These are phyloP conservation scores for Pyrenophora seminiperda DNA, from an alignment of 2,329 filamentous ascomycete genomes.

Conservation along the genomic window DNA sequence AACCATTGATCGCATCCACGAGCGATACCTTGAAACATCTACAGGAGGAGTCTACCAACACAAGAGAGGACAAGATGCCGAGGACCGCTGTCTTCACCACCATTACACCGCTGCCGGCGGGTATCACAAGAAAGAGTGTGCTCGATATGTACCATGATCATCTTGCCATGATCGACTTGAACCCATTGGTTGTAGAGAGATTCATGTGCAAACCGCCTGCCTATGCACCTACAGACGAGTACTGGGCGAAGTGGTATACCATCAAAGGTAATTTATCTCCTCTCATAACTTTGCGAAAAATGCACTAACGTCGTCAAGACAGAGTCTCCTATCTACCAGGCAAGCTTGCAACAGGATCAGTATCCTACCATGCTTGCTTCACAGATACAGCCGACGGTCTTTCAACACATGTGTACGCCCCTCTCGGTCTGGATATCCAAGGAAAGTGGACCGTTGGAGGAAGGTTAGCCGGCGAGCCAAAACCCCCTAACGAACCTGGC, in stretches of 20 bases:
- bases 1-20: conserved; percentile 12
- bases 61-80: conserved; percentile 59
- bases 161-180: conserved; percentile 83
- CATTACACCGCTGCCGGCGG: conserved; percentile 74
- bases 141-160: conserved; percentile 79
- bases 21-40: conserved; percentile 14
- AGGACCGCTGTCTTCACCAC: conserved; percentile 75
- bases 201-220: conserved; percentile 69
- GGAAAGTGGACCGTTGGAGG: conserved; percentile 79
- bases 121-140: conserved; percentile 71
- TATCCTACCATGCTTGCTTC: conserved; percentile 81
- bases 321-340: conserved; percentile 76
- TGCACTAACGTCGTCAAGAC: conserved; percentile 53
- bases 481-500: conserved; percentile 68
- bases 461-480: conserved; percentile 70
- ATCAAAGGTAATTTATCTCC: conserved; percentile 44
- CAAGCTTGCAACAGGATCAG: conserved; percentile 65
- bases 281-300: not conserved
- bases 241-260: conserved; percentile 73
- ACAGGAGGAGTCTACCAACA: conserved; percentile 1
- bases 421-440: conserved; percentile 78
- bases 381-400: conserved; percentile 73
- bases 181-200: conserved; percentile 78
- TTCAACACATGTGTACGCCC: conserved; percentile 83
- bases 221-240: conserved; percentile 72